Evolutionary conservation across 805 yeast species (phyloP), one percentile per base, ranked within the genome.

Genomic region (Candida multigemmis): DNA sequence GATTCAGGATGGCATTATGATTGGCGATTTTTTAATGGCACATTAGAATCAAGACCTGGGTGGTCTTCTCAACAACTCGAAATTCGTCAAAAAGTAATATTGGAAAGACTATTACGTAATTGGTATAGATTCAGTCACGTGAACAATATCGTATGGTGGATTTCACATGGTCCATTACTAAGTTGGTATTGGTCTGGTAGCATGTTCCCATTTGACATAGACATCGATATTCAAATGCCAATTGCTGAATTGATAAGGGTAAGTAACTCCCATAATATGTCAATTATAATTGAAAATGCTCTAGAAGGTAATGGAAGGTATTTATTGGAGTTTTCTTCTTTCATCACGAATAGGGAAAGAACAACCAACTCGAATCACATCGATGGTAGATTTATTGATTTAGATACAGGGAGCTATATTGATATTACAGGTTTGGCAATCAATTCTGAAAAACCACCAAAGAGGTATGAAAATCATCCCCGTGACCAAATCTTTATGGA

Each of bases 361-460:
- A 81, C 74, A 1, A 75, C 71, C 37, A 81, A 79, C 1, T 41
- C 49, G 14, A 77, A 77, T 43, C 73, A 74, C 38, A 77, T 79
- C 23, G 84, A 77, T 51, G 87, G 82, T 0, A 53, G 91, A 27
- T 76, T 79, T 41, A 72, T 80, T 30, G 87, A 79, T 46, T 56
- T 74, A 8, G 80, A 75, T 37, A 65, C 76, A 5, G 91, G 89
- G 0, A 48, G 76, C 28, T 80, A 73, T 41, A 74, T 80, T 29
- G 91, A 80, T 47, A 71, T 80, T 16, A 80, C 91, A 0, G 87
- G 75, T 0, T 50, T 77, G 31, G 64, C 78, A 2, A 44, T 70
- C 10, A 59, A 74, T 10, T 51, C 49, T 20, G 44, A 59, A 2
- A 37, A 36, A 12, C 37, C 46, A 3, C 53, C 55, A n/a, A 24